Conservation (phyloP, 768 basidiomycete species). For the Tephrocybe sp. region DNA sequence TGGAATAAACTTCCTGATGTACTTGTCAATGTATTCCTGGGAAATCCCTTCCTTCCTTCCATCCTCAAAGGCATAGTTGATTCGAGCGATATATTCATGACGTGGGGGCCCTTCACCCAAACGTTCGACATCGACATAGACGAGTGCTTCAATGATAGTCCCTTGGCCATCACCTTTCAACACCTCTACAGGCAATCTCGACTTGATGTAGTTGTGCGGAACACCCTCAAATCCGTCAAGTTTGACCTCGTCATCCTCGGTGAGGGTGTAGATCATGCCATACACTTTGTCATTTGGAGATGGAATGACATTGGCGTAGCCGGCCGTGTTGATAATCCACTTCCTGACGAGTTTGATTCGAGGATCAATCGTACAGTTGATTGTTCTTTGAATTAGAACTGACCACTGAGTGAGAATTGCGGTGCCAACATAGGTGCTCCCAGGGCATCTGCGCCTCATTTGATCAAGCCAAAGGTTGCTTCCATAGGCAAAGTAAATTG, state of each 20-base stretch:
- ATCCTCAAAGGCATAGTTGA: conserved; percentile 45
- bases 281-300: conserved; percentile 34
- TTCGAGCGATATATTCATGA: conserved; percentile 43
- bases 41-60: conserved; percentile 38
- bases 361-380: not conserved
- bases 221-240: conserved; percentile 45
- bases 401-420: conserved; percentile 40
- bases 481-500: conserved; percentile 47
- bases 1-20: conserved; percentile 42
- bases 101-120: conserved; percentile 29
- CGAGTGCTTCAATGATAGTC: conserved; percentile 26
- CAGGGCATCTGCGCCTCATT: conserved; percentile 47
- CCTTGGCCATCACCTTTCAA: conserved; percentile 8
- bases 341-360: conserved; percentile 29
- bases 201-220: conserved; percentile 35
- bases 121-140: conserved; percentile 40
- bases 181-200: conserved; percentile 27
- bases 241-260: conserved; percentile 33
- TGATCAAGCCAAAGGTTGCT: conserved; percentile 50
- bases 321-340: conserved; percentile 44
- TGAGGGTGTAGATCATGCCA: conserved; percentile 34
- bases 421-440: conserved; percentile 38
- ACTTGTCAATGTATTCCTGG: conserved; percentile 39
- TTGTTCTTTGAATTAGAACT: conserved; percentile 9
- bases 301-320: conserved; percentile 44